These are phyloP conservation scores for Periglandula ipomoeae DNA, from an alignment of 2,329 filamentous ascomycete genomes.

Conservation along the genomic window DNA sequence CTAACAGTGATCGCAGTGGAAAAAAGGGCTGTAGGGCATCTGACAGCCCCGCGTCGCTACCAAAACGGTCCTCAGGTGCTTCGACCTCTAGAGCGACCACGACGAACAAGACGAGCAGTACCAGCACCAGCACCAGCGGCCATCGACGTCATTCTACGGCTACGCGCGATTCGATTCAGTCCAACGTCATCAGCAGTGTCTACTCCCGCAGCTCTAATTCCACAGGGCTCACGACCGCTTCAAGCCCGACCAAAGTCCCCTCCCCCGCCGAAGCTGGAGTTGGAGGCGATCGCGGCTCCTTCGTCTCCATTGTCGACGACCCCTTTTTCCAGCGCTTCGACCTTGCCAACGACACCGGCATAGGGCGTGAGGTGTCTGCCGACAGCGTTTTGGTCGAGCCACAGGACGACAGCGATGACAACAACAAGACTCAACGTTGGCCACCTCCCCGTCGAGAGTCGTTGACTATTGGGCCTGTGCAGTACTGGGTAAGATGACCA, in stretches of 20 bases:
- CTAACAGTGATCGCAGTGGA: conserved; percentile 17
- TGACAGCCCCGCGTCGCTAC: conserved; percentile 10
- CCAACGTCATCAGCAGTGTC: conserved; percentile 13
- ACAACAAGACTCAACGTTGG: conserved; percentile 28
- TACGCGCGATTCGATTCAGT: conserved; percentile 16
- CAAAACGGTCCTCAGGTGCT: conserved; percentile 7
- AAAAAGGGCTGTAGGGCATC: conserved; percentile 15
- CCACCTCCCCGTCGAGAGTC: conserved; percentile 40
- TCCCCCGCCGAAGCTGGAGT: conserved; percentile 16
- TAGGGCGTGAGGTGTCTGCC: conserved; percentile 15
- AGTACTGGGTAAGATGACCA: conserved; percentile 25
- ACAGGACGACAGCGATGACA: conserved; percentile 30
- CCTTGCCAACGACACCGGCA: conserved; percentile 18
- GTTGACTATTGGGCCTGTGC: conserved; percentile 30
- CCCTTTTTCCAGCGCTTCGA: conserved; percentile 43
- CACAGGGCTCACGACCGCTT: conserved; percentile 7
- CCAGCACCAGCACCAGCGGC: conserved; percentile 2
- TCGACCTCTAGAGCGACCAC: background rate
- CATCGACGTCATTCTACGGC: conserved; percentile 12
- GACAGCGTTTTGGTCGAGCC: conserved; percentile 17
- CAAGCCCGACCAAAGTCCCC: conserved; percentile 9
- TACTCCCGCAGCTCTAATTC: conserved; percentile 9
- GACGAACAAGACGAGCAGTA: conserved; percentile 6
- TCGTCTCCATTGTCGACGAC: conserved; percentile 46
- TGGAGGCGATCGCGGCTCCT: conserved; percentile 33